Evolutionary conservation across 106 monocot genomes (phyloP).

Genomic region (Acorus calamus): DNA sequence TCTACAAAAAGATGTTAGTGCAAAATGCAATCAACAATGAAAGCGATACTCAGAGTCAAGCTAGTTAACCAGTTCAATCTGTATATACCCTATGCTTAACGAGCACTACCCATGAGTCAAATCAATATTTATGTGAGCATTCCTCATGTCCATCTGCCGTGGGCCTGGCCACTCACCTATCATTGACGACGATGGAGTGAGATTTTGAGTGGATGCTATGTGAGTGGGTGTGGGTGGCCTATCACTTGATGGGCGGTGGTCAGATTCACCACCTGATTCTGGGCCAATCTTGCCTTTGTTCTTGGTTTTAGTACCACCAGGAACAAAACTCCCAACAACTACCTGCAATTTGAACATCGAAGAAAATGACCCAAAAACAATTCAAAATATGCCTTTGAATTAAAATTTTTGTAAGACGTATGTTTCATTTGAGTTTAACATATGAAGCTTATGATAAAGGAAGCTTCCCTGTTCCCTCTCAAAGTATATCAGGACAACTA

Average conservation of each 20-base stretch:
- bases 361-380: no score
- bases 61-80: no score
- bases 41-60: no score
- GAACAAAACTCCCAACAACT: conserved; percentile 69
- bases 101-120: conserved; percentile 27
- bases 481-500: no score
- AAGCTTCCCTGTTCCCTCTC: no score
- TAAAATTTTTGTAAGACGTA: no score
- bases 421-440: no score
- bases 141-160: conserved; percentile 19
- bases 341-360: conserved; percentile 29
- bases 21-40: no score
- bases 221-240: conserved; percentile 6
- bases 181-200: conserved; percentile 1
- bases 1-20: no score
- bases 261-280: conserved; percentile 13
- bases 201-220: conserved; percentile 4
- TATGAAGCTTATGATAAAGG: no score
- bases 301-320: conserved; percentile 49
- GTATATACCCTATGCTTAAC: no score
- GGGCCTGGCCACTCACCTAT: conserved; percentile 29
- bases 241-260: conserved; percentile 3
- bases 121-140: conserved; percentile 27
- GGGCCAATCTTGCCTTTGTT: conserved; percentile 21
- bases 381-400: no score